Evolutionary conservation across 2,329 filamentous ascomycete species (phyloP), one percentile per base, ranked within the genome.

Genomic region (Bipolaris oryzae): DNA sequence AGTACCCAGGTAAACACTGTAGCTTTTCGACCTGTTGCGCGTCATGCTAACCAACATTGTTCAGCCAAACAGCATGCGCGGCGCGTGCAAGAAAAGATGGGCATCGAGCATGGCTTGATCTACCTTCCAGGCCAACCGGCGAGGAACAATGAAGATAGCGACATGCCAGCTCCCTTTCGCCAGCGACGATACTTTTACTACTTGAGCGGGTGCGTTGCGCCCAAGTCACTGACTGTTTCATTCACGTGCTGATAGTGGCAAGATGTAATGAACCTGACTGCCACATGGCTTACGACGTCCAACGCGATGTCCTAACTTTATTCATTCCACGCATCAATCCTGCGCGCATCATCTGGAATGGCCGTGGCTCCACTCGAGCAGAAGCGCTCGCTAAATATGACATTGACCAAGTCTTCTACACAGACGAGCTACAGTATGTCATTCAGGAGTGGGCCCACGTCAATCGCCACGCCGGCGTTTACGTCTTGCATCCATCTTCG

Each of bases 311-410:
- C 20, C 82, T 95, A 54, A 85, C 83, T 5, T 83, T 94, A 25
- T 95, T 89, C 84, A 86, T 94, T 45, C 89, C 90, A 2, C 84
- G 85, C 64, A 85, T 87, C 61, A 85, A 89, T 62, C 85, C 84
- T 13, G 80, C 79, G 15, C 80, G 83, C 63, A 79, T 84, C 10
- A 83, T 91, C 46, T 91, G 84, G 82, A 85, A 84, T 67, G 89
- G 89, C 15, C 80, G 79, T 33, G 84, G 82, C 20, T 87, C 87
- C 0, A 83, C 81, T 9, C 78, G 81, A 10, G 82, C 87, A 13
- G 85, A 90, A 55, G 88, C 88, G 55, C 78, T 85, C 62, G 78
- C 76, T n/a, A 78, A 71, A 67, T 81, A 87, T 64, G 87, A 94
- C 62, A 83, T 94, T 52, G 90, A 94, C 71, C 82, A 85, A 39